Evolutionary conservation across 805 yeast genomes (phyloP).

Genomic region (Torulaspora quercuum): DNA sequence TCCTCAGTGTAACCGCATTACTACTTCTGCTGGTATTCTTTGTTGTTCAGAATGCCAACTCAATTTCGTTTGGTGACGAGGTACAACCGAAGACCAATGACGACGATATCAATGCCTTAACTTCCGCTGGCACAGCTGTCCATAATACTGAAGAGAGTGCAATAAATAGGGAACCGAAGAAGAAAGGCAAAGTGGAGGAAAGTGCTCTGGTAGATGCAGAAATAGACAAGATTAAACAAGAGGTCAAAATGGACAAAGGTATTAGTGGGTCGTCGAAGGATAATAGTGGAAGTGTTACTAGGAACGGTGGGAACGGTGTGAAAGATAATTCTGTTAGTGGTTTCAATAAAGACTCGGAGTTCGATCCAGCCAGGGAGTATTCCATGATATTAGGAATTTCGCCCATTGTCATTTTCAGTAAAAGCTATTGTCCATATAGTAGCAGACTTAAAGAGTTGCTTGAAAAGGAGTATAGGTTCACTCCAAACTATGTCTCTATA

Average conservation of each 20-base stretch:
- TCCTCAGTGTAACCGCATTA: constrained; percentile 26
- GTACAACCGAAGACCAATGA: constrained; percentile 4
- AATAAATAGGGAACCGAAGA: constrained; percentile 2
- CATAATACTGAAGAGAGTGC: constrained; percentile 8
- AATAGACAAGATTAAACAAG: constrained; percentile 23
- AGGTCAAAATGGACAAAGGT: constrained; percentile 11
- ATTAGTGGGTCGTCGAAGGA: constrained; percentile 3
- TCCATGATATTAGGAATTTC: constrained; percentile 53
- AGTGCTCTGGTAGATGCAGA: constrained; percentile 19
- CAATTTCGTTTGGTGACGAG: constrained; percentile 11
- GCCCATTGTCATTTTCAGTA: constrained; percentile 61
- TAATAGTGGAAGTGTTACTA: constrained; percentile 10
- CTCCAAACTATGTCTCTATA: constrained; percentile 69
- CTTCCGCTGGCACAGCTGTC: constrained; percentile 13
- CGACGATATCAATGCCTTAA: constrained; percentile 5
- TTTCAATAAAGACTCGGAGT: constrained; percentile 28
- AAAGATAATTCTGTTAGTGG: constrained; percentile 16
- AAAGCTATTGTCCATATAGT: constrained; percentile 70
- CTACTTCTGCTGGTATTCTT: constrained; percentile 29
- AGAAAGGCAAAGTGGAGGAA: constrained; percentile 5
- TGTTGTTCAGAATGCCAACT: constrained; percentile 27
- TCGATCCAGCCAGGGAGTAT: constrained; percentile 53
- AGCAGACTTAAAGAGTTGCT: constrained; percentile 65
- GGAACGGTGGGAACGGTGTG: constrained; percentile 9
- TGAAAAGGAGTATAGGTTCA: constrained; percentile 53